Conservation (phyloP, 176 grass and related monocot species). For the Oryza nivara region DNA sequence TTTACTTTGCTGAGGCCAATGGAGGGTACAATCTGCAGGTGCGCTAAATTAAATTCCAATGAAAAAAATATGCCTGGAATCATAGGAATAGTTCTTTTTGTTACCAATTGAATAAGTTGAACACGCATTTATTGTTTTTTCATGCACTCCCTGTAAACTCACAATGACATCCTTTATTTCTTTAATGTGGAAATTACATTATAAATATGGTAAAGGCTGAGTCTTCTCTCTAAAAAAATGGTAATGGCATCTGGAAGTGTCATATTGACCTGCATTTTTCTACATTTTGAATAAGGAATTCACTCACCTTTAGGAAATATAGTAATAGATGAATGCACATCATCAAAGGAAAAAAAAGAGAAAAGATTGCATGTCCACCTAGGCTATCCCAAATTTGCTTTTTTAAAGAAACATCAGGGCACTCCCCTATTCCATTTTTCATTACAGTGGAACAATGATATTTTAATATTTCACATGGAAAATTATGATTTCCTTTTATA, state of each 20-base stretch:
- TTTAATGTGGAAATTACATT: constrained; percentile 1
- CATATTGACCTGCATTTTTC: neutral
- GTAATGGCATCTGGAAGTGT: constrained; percentile 7
- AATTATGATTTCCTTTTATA: neutral
- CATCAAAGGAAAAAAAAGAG: too few species aligned
- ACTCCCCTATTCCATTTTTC: neutral
- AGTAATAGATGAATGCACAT: too few species aligned
- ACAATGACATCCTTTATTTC: neutral
- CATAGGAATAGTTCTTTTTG: neutral
- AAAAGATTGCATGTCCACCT: neutral
- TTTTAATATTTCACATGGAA: constrained; percentile 20
- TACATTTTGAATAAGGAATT: neutral
- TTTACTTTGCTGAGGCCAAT: constrained; percentile 75
- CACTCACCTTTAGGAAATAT: neutral
- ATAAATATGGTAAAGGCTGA: constrained; percentile 1
- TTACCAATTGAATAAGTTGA: constrained; percentile 33
- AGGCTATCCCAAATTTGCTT: neutral
- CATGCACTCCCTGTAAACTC: constrained; percentile 13
- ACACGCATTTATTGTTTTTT: constrained; percentile 7
- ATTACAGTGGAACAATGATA: neutral
- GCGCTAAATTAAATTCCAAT: constrained; percentile 21
- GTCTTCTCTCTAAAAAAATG: neutral
- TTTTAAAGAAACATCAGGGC: neutral
- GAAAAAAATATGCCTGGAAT: constrained; percentile 19
- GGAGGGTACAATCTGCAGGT: constrained; percentile 85